These are phyloP conservation scores for Exophiala aquamarina DNA, from an alignment of 2,329 filamentous ascomycete species.

Conservation along the genomic window DNA sequence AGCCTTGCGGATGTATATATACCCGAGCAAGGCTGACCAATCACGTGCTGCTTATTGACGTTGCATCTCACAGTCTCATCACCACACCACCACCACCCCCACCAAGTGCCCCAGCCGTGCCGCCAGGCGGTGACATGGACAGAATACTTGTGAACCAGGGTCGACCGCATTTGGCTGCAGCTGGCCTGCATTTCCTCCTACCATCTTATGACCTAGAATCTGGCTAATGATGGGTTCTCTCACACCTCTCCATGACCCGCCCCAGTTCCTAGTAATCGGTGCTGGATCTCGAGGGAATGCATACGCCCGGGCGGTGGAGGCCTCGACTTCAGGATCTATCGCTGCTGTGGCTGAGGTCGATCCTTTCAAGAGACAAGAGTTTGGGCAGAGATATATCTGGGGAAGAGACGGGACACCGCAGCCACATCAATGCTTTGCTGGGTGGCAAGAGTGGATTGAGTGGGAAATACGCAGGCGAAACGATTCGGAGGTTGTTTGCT, in stretches of 20 bases:
- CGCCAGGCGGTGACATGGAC: no score
- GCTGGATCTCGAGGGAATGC: constrained; percentile 75
- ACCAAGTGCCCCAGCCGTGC: no score
- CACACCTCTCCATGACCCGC: constrained; percentile 7
- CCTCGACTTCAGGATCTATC: constrained; percentile 49
- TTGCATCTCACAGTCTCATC: no score
- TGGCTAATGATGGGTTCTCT: constrained; percentile 22
- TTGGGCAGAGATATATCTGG: constrained; percentile 76
- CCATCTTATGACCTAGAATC: background rate
- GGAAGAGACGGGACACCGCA: constrained; percentile 44
- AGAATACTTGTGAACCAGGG: no score
- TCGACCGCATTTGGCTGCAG: no score
- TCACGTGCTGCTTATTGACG: no score
- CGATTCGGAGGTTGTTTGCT: constrained; percentile 47
- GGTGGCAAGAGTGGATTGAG: constrained; percentile 73
- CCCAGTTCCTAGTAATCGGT: constrained; percentile 72
- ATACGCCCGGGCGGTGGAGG: constrained; percentile 69
- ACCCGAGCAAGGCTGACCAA: no score
- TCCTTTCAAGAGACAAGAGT: constrained; percentile 69
- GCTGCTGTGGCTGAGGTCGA: constrained; percentile 80
- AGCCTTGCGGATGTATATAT: no score
- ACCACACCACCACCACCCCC: no score
- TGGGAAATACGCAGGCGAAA: constrained; percentile 64
- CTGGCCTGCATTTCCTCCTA: background rate
- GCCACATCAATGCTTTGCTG: constrained; percentile 67